These are phyloP conservation scores for Irpex sp. DNA, from an alignment of 1,284 basidiomycete species.

Conservation along the genomic window DNA sequence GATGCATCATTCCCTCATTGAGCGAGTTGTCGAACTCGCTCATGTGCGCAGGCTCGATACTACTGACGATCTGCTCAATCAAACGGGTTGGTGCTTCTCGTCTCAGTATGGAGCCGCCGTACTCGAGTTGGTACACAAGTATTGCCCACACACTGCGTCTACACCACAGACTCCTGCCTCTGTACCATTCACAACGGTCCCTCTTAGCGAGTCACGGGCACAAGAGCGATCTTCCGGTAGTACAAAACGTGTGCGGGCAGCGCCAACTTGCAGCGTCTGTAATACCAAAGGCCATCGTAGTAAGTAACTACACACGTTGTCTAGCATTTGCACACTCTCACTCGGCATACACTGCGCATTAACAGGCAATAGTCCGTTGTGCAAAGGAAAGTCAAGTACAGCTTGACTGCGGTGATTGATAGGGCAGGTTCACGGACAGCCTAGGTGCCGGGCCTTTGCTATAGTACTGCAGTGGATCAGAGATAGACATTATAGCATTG, in stretches of 20 bases:
- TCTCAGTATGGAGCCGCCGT: neutral
- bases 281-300: neutral
- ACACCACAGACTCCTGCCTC: neutral
- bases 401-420: too few relatives aligned
- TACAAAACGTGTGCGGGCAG: neutral
- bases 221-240: neutral
- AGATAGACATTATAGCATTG: neutral
- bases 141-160: neutral
- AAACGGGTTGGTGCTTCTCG: neutral
- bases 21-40: neutral
- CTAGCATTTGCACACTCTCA: too few relatives aligned
- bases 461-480: too few relatives aligned
- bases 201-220: too few relatives aligned
- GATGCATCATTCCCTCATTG: neutral
- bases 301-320: neutral
- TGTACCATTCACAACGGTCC: neutral
- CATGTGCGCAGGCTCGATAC: neutral
- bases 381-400: too few relatives aligned
- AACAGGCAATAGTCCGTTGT: too few relatives aligned
- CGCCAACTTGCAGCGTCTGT: neutral
- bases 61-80: neutral
- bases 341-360: too few relatives aligned
- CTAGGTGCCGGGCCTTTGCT: too few relatives aligned
- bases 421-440: too few relatives aligned
- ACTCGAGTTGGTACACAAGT: neutral